Percentiles rank a stretch among this genome's conserved stretches.
Conservation (phyloP, 768 basidiomycete genomes). For the Chiua virens region DNA sequence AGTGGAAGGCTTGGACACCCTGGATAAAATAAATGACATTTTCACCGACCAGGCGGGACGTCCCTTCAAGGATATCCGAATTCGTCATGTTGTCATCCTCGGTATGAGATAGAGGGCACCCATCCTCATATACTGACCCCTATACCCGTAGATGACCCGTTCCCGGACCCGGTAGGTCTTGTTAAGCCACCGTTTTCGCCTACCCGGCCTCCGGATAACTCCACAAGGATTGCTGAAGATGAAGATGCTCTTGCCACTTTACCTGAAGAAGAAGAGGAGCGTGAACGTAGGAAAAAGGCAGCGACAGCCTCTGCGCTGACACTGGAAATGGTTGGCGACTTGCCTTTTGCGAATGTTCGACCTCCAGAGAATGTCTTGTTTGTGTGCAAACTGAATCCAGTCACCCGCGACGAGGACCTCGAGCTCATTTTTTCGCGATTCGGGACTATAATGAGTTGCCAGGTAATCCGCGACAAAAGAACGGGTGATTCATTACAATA, state of each 20-base stretch:
- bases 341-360: slow-evolving; percentile 96
- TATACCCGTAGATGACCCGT: slow-evolving; percentile 79
- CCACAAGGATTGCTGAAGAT: slow-evolving; percentile 90
- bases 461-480: slow-evolving; percentile 93
- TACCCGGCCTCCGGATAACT: slow-evolving; percentile 77
- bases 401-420: slow-evolving; percentile 93
- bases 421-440: slow-evolving; percentile 97
- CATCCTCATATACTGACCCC: slow-evolving; percentile 1
- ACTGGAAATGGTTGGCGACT: slow-evolving; percentile 98
- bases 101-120: slow-evolving; percentile 45
- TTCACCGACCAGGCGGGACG: slow-evolving; percentile 86
- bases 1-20: slow-evolving; percentile 88
- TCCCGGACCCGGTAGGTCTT: slow-evolving; percentile 81
- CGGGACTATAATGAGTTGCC: slow-evolving; percentile 94
- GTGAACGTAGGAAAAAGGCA: slow-evolving; percentile 77
- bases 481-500: slow-evolving; percentile 97
- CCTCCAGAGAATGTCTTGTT: slow-evolving; percentile 98
- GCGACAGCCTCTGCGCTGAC: slow-evolving; percentile 93
- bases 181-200: slow-evolving; percentile 74
- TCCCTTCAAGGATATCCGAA: slow-evolving; percentile 91
- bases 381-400: slow-evolving; percentile 97
- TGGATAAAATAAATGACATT: slow-evolving; percentile 91
- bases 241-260: slow-evolving; percentile 84
- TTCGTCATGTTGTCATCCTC: slow-evolving; percentile 93
- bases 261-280: slow-evolving; percentile 86